phyloP scores from a whole-genome alignment of 2,329 filamentous ascomycete species.

The Aspergillus awamori region DNA sequence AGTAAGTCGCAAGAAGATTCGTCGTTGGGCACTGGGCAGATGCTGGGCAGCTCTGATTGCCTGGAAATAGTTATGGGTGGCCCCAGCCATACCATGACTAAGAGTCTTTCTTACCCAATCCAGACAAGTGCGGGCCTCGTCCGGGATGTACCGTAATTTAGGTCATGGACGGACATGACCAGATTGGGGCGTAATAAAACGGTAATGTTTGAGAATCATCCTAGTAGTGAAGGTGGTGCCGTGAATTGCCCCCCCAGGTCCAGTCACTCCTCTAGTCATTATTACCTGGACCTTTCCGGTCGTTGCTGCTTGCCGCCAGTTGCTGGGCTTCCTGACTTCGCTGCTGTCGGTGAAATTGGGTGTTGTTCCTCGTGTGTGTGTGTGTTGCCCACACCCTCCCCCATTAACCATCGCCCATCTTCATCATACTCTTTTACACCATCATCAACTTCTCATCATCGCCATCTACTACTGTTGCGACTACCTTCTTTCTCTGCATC shows the following conservation, averaged over 20 bases:
- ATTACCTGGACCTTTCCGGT: not conserved
- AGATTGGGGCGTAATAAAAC: not conserved
- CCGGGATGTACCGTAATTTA: conserved; percentile 3
- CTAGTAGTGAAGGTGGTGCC: not conserved
- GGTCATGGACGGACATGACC: not conserved
- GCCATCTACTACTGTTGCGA: not conserved
- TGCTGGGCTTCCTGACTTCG: not conserved
- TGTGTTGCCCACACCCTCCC: not conserved
- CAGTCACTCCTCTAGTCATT: not conserved
- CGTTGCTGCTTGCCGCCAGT: conserved; percentile 1
- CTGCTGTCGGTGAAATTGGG: not conserved
- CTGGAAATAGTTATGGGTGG: not conserved
- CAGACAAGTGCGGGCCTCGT: not conserved
- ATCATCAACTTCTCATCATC: not conserved
- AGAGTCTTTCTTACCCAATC: not conserved
- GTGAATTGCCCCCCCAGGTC: not conserved
- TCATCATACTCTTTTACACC: not conserved
- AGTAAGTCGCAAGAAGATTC: not conserved
- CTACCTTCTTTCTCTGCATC: not conserved
- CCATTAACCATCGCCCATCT: not conserved
- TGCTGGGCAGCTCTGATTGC: conserved; percentile 3
- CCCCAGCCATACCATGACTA: conserved; percentile 3
- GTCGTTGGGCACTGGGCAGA: conserved; percentile 4
- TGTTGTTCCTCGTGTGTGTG: not conserved
- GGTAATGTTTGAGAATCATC: not conserved